phyloP scores from a whole-genome alignment of 345 rosid species.

The Adansonia digitata region DNA sequence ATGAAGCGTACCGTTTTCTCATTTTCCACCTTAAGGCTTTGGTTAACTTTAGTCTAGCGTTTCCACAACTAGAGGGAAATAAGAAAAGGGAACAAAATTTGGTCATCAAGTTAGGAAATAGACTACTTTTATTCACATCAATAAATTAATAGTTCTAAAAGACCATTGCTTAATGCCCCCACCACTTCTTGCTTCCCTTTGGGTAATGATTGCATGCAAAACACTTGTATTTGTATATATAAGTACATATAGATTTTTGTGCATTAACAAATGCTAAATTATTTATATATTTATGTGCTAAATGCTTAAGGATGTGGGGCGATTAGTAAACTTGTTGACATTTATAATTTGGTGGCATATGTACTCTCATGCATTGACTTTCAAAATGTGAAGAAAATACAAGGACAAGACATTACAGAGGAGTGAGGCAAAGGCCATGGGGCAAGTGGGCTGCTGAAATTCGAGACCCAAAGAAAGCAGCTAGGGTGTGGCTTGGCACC shows the following conservation, averaged over 20 bases:
- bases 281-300: not conserved
- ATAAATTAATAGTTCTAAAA: not conserved
- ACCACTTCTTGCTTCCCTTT: not conserved
- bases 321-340: too few relatives aligned
- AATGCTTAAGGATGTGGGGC: too few relatives aligned
- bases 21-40: not conserved
- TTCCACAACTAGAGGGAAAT: not conserved
- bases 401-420: constrained; percentile 74
- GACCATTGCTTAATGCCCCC: not conserved
- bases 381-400: constrained; percentile 40
- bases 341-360: not conserved
- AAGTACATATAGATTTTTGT: not conserved
- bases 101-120: not conserved
- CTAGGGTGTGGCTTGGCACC: constrained; percentile 89
- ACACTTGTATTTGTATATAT: not conserved
- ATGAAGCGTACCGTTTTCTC: not conserved
- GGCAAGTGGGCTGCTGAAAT: constrained; percentile 99
- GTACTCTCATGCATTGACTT: not conserved
- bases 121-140: too few relatives aligned
- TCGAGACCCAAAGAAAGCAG: constrained; percentile 73
- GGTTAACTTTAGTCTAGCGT: not conserved
- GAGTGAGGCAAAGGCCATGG: constrained; percentile 96
- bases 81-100: not conserved
- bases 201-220: constrained; percentile 15
- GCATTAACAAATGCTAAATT: too few relatives aligned